Conservation (phyloP, 805 yeast species). For the Teunomyces aglyptinius region DNA sequence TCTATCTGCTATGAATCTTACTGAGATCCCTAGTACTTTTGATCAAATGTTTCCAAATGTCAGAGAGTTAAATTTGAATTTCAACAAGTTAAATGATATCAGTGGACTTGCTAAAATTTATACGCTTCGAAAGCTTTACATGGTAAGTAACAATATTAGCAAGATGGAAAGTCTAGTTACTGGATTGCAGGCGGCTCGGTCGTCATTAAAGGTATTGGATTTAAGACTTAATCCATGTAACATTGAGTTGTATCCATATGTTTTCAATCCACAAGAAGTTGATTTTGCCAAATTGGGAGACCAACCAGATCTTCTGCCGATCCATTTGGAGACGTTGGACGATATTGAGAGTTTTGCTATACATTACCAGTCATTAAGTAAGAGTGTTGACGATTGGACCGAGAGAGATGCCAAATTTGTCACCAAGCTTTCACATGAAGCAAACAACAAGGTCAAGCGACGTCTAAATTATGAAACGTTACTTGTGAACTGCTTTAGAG, state of each 20-base stretch:
- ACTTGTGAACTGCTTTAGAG: conserved; percentile 31
- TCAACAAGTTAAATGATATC: conserved; percentile 43
- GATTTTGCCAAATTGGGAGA: conserved; percentile 17
- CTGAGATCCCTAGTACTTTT: conserved; percentile 36
- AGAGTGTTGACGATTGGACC: conserved; percentile 39
- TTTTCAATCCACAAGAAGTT: conserved; percentile 47
- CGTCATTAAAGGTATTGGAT: conserved; percentile 40
- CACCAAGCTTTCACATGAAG: conserved; percentile 18
- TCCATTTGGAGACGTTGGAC: conserved; percentile 46
- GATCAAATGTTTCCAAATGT: conserved; percentile 44
- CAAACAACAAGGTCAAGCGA: conserved; percentile 18
- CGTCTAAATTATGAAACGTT: conserved; percentile 35
- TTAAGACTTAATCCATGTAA: conserved; percentile 50
- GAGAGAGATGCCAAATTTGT: conserved; percentile 34
- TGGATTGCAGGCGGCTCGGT: conserved; percentile 29
- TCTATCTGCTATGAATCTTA: conserved; percentile 49
- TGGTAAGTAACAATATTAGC: conserved; percentile 46
- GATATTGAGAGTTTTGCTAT: conserved; percentile 53
- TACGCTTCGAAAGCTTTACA: conserved; percentile 37
- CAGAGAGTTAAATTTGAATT: conserved; percentile 48
- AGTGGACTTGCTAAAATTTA: conserved; percentile 29
- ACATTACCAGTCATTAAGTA: conserved; percentile 43
- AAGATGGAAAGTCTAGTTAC: conserved; percentile 32
- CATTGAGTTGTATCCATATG: conserved; percentile 49
- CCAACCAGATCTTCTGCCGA: conserved; percentile 25